Evolutionary conservation across 1,139 yeast species (phyloP).

Genomic region (Candida freyschussii): DNA sequence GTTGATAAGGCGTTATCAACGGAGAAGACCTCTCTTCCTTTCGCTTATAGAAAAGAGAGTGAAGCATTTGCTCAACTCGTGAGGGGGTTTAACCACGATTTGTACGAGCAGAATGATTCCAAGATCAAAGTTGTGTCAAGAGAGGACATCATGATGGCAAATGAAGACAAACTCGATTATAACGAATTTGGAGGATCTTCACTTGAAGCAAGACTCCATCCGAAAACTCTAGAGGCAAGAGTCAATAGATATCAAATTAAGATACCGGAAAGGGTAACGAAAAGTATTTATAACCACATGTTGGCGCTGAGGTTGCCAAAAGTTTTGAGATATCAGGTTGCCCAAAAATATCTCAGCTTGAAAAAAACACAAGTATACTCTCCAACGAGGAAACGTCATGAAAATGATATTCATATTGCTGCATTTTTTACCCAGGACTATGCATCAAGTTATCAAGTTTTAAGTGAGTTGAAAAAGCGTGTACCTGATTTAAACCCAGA

Average conservation of each 20-base stretch:
- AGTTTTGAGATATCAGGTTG: constrained; percentile 51
- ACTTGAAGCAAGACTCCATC: constrained; percentile 21
- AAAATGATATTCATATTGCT: constrained; percentile 79
- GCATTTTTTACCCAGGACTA: constrained; percentile 84
- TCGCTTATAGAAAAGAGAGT: constrained; percentile 31
- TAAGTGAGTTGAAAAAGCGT: constrained; percentile 62
- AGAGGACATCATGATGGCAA: constrained; percentile 24
- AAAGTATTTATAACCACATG: constrained; percentile 56
- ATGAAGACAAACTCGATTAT: constrained; percentile 30
- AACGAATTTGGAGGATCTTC: constrained; percentile 8
- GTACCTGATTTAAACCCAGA: constrained; percentile 52
- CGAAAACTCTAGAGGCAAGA: constrained; percentile 42
- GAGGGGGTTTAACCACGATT: constrained; percentile 33
- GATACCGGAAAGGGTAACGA: constrained; percentile 50
- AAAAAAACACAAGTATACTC: constrained; percentile 47
- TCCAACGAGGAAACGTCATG: constrained; percentile 49
- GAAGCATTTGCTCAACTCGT: constrained; percentile 46
- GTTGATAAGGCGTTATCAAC: constrained; percentile 10
- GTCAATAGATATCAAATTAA: constrained; percentile 40
- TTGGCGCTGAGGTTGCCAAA: constrained; percentile 50
- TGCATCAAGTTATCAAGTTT: constrained; percentile 62
- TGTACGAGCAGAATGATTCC: constrained; percentile 25
- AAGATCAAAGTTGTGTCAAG: constrained; percentile 31
- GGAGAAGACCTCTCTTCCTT: constrained; percentile 27
- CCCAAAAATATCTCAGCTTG: constrained; percentile 43